Evolutionary conservation across 2,329 filamentous ascomycete species (phyloP).

Genomic region (Alternaria hordeiaustralica): DNA sequence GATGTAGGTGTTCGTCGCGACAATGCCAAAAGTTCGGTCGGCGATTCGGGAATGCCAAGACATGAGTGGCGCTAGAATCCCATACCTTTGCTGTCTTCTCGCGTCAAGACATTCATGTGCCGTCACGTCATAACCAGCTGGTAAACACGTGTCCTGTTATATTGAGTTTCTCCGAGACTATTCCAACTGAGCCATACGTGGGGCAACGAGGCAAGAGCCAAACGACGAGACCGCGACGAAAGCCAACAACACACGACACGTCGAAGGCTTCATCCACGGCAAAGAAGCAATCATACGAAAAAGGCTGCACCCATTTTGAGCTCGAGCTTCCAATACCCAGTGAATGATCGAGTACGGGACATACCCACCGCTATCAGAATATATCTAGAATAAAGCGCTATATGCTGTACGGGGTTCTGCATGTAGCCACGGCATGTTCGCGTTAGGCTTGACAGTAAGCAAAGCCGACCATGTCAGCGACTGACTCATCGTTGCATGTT

Average conservation of each 20-base stretch:
- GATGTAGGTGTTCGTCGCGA: constrained; percentile 9
- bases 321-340: neutral
- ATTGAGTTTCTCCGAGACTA: neutral
- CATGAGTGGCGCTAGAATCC: neutral
- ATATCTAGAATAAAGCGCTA: neutral
- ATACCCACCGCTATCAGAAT: neutral
- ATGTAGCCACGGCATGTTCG: neutral
- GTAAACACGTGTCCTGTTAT: neutral
- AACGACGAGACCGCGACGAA: neutral
- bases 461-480: neutral
- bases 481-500: neutral
- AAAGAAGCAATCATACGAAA: neutral
- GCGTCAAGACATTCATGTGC: neutral
- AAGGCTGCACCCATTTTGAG: neutral
- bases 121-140: neutral
- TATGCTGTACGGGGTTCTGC: neutral
- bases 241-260: neutral
- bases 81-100: neutral
- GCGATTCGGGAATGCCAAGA: constrained; percentile 35
- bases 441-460: neutral
- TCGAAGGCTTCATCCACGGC: neutral
- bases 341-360: neutral
- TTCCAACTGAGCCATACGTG: neutral
- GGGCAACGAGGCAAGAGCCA: neutral
- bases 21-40: constrained; percentile 33